A percentile compares a stretch with the other conserved stretches of the same genome.
phyloP scores from a whole-genome alignment of 495 filamentous ascomycete species.

The Talaromyces proteolyticus region DNA sequence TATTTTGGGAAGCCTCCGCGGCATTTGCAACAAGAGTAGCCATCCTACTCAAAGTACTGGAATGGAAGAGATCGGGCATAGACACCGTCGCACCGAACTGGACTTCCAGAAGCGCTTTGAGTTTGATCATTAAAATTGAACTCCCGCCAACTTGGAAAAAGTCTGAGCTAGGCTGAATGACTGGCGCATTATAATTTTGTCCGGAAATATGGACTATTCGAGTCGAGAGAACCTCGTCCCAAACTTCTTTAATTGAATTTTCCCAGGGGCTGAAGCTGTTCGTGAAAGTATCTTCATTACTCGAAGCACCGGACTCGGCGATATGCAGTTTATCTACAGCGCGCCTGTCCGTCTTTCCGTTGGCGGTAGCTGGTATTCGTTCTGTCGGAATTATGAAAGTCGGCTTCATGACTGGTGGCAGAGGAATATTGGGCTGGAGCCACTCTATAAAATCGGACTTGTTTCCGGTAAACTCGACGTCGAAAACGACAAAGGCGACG shows the following conservation, averaged over 20 bases:
- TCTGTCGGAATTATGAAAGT: slow-evolving; percentile 24
- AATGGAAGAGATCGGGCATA: slow-evolving; percentile 23
- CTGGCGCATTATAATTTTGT: too few relatives aligned
- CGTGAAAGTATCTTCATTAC: slow-evolving; percentile 15
- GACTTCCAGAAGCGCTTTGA: slow-evolving; percentile 14
- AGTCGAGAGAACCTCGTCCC: not conserved
- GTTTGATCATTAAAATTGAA: slow-evolving; percentile 20
- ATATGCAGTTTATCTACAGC: slow-evolving; percentile 14
- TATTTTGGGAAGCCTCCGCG: too few relatives aligned
- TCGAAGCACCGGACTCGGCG: too few relatives aligned
- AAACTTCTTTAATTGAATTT: not conserved
- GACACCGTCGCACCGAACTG: slow-evolving; percentile 14
- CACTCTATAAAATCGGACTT: not conserved
- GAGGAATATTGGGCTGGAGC: slow-evolving; percentile 12
- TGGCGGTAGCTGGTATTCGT: slow-evolving; percentile 28
- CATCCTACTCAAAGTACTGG: slow-evolving; percentile 27
- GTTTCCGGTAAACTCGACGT: not conserved
- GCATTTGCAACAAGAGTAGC: too few relatives aligned
- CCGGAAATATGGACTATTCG: too few relatives aligned
- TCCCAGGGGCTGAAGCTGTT: not conserved
- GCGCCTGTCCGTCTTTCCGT: slow-evolving; percentile 35
- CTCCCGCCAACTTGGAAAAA: slow-evolving; percentile 29
- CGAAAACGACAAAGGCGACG: slow-evolving; percentile 21
- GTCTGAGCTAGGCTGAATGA: not conserved
- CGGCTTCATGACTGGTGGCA: slow-evolving; percentile 45